Conservation (phyloP, 2,329 filamentous ascomycete genomes). For the Claviceps sp. region DNA sequence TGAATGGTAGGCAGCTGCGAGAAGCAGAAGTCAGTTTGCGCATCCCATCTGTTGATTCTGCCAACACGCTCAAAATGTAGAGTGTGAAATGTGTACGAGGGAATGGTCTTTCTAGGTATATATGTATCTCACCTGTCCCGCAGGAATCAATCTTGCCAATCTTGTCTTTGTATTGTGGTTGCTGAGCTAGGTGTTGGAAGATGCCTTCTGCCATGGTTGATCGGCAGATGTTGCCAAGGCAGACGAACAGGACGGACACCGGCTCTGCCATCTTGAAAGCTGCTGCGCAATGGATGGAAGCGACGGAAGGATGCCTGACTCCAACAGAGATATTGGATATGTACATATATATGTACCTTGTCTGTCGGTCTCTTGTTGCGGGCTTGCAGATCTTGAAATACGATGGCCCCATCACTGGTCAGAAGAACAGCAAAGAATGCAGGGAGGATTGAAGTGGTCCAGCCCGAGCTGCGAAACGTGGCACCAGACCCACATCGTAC, state of each 20-base stretch:
- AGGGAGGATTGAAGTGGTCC: neutral
- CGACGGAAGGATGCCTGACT: too few species aligned
- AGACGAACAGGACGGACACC: slow-evolving; percentile 81
- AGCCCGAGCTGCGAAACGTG: neutral
- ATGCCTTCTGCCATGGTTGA: slow-evolving; percentile 96
- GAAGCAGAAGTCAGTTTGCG: neutral
- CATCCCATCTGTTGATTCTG: neutral
- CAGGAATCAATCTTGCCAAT: slow-evolving; percentile 71
- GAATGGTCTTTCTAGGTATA: too few species aligned
- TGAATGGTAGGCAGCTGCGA: slow-evolving; percentile 62
- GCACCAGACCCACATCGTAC: neutral
- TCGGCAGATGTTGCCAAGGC: slow-evolving; percentile 87
- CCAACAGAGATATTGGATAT: neutral
- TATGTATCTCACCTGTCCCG: slow-evolving; percentile 48
- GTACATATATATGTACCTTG: too few species aligned
- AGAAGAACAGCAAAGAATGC: neutral
- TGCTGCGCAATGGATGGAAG: neutral
- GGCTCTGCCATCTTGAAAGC: slow-evolving; percentile 23
- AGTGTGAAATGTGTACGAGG: neutral
- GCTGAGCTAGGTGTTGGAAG: slow-evolving; percentile 58
- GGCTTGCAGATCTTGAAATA: too few species aligned
- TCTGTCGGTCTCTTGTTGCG: too few species aligned
- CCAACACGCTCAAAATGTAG: neutral
- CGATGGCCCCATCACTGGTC: too few species aligned
- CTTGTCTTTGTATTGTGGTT: slow-evolving; percentile 42